phyloP scores from a whole-genome alignment of 2,329 filamentous ascomycete species.

The Colletotrichum aenigma region DNA sequence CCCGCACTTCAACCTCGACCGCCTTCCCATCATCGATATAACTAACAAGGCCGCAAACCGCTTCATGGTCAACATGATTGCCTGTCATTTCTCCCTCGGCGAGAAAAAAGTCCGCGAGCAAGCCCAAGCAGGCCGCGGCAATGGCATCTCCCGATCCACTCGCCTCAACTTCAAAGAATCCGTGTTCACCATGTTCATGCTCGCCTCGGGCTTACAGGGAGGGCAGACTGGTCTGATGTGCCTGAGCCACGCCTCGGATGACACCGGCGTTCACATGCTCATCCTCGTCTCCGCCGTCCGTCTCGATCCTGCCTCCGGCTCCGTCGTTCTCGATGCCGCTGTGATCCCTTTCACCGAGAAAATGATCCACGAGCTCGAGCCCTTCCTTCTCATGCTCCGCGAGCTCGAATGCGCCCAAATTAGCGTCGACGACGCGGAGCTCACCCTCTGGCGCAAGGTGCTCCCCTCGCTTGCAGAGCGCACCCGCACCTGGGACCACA shows the following conservation, averaged over 20 bases:
- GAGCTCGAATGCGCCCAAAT: slow-evolving; percentile 39
- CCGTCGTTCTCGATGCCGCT: slow-evolving; percentile 51
- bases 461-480: slow-evolving; percentile 51
- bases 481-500: slow-evolving; percentile 53
- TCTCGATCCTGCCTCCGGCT: slow-evolving; percentile 45
- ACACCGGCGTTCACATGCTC: slow-evolving; percentile 44
- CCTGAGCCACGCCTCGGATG: slow-evolving; percentile 35
- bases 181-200: slow-evolving; percentile 50
- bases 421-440: slow-evolving; percentile 57
- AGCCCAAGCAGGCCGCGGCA: slow-evolving; percentile 17
- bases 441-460: slow-evolving; percentile 54
- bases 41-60: slow-evolving; percentile 32
- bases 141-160: slow-evolving; percentile 29
- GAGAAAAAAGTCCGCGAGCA: slow-evolving; percentile 41
- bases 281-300: slow-evolving; percentile 47
- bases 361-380: slow-evolving; percentile 36
- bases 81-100: slow-evolving; percentile 43
- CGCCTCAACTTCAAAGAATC: slow-evolving; percentile 54
- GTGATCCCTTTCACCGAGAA: slow-evolving; percentile 46
- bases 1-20: slow-evolving; percentile 48
- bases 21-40: slow-evolving; percentile 45
- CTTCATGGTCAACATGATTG: slow-evolving; percentile 45
- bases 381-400: slow-evolving; percentile 42
- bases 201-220: slow-evolving; percentile 48
- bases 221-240: slow-evolving; percentile 48